Percentiles rank a stretch among this genome's conserved stretches.
phyloP scores from a whole-genome alignment of 352 stramenopile species.

The Phytophthora lateralis region DNA sequence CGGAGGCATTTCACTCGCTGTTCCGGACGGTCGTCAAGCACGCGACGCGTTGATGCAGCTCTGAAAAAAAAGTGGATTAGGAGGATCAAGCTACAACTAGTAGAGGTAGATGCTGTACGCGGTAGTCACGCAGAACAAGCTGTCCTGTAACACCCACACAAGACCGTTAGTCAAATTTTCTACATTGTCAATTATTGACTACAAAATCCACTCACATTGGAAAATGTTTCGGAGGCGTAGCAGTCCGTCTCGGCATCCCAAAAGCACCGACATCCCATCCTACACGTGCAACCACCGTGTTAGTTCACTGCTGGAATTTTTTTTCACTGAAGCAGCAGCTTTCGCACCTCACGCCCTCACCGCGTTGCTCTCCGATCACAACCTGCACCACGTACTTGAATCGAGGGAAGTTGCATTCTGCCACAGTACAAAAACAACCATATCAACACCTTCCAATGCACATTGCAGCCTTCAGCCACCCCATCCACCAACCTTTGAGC shows the following conservation, averaged over 20 bases:
- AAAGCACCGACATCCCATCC: slow-evolving; percentile 91
- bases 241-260: slow-evolving; percentile 91
- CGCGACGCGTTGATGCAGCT: slow-evolving; percentile 26
- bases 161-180: background rate
- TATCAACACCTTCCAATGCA: background rate
- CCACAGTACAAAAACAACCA: background rate
- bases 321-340: background rate
- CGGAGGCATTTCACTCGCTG: slow-evolving; percentile 84
- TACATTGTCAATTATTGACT: background rate
- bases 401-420: slow-evolving; percentile 72
- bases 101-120: slow-evolving; percentile 91
- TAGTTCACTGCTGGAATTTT: background rate
- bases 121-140: slow-evolving; percentile 88
- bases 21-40: slow-evolving; percentile 71
- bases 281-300: slow-evolving; percentile 15
- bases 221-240: slow-evolving; percentile 90
- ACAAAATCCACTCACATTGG: slow-evolving; percentile 61
- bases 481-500: slow-evolving; percentile 64
- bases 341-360: slow-evolving; percentile 78
- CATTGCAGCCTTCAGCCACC: background rate
- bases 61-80: slow-evolving; percentile 3
- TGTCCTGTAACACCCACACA: slow-evolving; percentile 56
- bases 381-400: slow-evolving; percentile 94
- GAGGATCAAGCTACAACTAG: slow-evolving; percentile 34
- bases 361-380: slow-evolving; percentile 89